Conservation (phyloP, 1,284 basidiomycete genomes). For the Cryptococcus jaspeensis region DNA sequence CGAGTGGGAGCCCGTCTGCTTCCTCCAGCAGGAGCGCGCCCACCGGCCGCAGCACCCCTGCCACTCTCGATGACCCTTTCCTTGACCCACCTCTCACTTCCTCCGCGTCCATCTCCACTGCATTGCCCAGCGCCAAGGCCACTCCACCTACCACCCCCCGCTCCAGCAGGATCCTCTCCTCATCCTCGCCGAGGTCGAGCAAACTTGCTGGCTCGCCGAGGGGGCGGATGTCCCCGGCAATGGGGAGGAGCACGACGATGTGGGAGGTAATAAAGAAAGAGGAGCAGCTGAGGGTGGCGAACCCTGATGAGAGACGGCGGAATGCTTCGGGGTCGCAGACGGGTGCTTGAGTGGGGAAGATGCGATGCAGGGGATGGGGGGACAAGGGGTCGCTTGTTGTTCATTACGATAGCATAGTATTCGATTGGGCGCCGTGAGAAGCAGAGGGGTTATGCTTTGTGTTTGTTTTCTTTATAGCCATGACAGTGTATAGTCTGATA, state of each 20-base stretch:
- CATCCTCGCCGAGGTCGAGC: not conserved
- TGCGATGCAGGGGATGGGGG: not conserved
- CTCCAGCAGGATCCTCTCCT: not conserved
- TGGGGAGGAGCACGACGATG: conserved; percentile 10
- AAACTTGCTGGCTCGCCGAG: not conserved
- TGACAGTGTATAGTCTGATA: too few species aligned
- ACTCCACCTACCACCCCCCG: not conserved
- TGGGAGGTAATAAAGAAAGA: conserved; percentile 20
- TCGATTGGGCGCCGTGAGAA: too few species aligned
- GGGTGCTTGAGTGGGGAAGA: not conserved
- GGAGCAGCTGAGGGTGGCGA: conserved; percentile 11
- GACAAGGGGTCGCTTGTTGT: not conserved
- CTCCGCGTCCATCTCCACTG: not conserved
- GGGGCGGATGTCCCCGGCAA: not conserved
- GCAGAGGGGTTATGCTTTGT: too few species aligned
- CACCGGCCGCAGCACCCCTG: not conserved
- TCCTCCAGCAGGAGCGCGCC: not conserved
- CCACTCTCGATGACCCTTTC: not conserved
- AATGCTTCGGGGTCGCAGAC: not conserved
- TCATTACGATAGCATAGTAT: too few species aligned
- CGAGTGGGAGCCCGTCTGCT: not conserved
- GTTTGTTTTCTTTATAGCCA: too few species aligned
- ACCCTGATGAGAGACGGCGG: conserved; percentile 9
- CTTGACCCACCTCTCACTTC: not conserved
- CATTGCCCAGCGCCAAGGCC: too few species aligned